Conservation (phyloP, 2,329 filamentous ascomycete species). For the Xylaria sp. region DNA sequence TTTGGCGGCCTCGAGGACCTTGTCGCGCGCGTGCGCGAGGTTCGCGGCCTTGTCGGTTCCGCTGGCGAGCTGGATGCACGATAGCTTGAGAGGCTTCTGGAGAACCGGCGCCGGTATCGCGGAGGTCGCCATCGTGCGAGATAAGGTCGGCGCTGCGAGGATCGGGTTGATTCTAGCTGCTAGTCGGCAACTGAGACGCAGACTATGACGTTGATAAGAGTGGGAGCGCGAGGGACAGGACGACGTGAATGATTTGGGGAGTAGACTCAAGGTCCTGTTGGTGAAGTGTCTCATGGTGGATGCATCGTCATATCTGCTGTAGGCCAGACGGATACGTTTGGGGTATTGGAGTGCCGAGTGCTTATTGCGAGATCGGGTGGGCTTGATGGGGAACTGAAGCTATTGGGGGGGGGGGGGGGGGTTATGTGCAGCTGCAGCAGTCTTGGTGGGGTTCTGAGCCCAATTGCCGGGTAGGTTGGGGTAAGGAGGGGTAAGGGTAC, state of each 20-base stretch:
- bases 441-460: constrained; percentile 11
- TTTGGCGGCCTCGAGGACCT: constrained; percentile 82
- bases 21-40: constrained; percentile 80
- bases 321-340: neutral
- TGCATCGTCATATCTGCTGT: constrained; percentile 35
- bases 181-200: constrained; percentile 15
- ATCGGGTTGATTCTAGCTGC: constrained; percentile 31
- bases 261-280: constrained; percentile 39
- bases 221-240: constrained; percentile 6
- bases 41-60: constrained; percentile 87
- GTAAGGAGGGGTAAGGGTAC: constrained; percentile 5
- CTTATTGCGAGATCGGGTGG: constrained; percentile 46
- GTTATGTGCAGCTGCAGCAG: neutral
- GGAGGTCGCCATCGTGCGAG: constrained; percentile 46
- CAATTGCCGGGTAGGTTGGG: constrained; percentile 16
- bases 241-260: constrained; percentile 33
- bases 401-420: constrained; percentile 30
- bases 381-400: constrained; percentile 18
- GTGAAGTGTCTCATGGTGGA: constrained; percentile 46
- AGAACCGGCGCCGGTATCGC: constrained; percentile 62
- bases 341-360: constrained; percentile 16
- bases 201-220: neutral
- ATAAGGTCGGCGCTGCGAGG: constrained; percentile 23
- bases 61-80: constrained; percentile 83
- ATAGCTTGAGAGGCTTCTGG: constrained; percentile 81